Conservation (phyloP, 306 rosid species). For the Prunus salicina region DNA sequence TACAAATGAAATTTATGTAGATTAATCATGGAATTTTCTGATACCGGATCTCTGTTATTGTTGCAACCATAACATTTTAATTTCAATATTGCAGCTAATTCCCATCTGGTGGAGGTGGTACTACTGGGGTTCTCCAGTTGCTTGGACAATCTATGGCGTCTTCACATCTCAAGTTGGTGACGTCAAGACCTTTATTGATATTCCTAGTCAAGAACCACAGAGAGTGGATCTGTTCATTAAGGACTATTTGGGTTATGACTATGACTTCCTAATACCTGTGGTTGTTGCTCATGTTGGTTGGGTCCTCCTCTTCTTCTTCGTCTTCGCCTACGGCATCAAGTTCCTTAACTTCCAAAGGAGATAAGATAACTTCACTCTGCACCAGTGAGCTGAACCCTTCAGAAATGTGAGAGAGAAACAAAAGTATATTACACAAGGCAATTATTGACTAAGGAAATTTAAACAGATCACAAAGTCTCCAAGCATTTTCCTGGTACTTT, state of each 20-base stretch:
- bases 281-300: constrained; percentile 35
- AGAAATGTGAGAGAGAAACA: background rate
- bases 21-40: background rate
- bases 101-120: constrained; percentile 42
- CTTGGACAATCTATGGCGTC: constrained; percentile 33
- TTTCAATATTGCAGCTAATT: constrained; percentile 19
- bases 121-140: constrained; percentile 32
- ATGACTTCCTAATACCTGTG: constrained; percentile 21
- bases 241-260: constrained; percentile 25
- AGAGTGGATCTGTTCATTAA: constrained; percentile 15
- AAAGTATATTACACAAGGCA: background rate
- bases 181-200: background rate
- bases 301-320: constrained; percentile 33
- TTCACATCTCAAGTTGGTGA: constrained; percentile 33
- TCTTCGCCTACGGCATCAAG: constrained; percentile 33
- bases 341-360: constrained; percentile 35
- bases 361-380: background rate
- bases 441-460: no score
- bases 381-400: background rate
- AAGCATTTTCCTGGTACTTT: no score
- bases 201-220: background rate
- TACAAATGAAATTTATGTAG: background rate
- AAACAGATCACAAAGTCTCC: no score
- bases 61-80: background rate
- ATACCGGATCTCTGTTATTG: background rate